Evolutionary conservation across 257 asterid species (phyloP), one percentile per base, ranked within the genome.

Genomic region (Fraxinus pennsylvanica): DNA sequence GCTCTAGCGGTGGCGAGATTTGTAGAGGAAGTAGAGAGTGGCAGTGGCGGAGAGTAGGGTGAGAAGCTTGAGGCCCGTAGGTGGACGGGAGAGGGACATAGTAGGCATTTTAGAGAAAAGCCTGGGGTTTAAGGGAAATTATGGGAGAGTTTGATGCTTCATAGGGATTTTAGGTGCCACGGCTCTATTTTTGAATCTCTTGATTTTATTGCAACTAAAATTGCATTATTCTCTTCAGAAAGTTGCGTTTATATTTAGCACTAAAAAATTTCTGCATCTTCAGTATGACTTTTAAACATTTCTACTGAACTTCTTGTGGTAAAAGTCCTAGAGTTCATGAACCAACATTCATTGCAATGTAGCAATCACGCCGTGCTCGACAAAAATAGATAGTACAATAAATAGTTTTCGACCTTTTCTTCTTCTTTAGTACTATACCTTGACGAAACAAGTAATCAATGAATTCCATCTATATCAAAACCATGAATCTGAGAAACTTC

Each of bases 11-110:
- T 89, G 87, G 84, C 90, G 98, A 71, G 96, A 93, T 78, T 90
- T 95, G 88, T 91, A 91, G 81, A 95, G 81, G 74, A 90, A 86
- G 87, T 74, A 92, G 70, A 90, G 67, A 61, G 98, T 87, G 76
- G 95, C 89, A 77, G 99, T 82, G 89, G 96, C 89, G 81, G 98
- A 91, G 82, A 91, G 82, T 74, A 91, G 91, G 39, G 94, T 76
- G 78, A 95, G 90, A 77, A 93, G 68, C 33, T 92, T 77, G 74
- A 91, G 89, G 78, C 95, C 95, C 9, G 90, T 47, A 25, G 93
- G 83, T 65, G 92, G 82, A 67, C 80, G 81, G 25, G 93, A 79
- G 2, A 88, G 84, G 25, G 89, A 65, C 97, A 94, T 92, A 82
- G 59, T 81, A 39, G 81, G 83, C 32, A 83, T 73, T 71, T 66